Conservation (phyloP, 495 filamentous ascomycete species). For the Parachaetomium inaequale region DNA sequence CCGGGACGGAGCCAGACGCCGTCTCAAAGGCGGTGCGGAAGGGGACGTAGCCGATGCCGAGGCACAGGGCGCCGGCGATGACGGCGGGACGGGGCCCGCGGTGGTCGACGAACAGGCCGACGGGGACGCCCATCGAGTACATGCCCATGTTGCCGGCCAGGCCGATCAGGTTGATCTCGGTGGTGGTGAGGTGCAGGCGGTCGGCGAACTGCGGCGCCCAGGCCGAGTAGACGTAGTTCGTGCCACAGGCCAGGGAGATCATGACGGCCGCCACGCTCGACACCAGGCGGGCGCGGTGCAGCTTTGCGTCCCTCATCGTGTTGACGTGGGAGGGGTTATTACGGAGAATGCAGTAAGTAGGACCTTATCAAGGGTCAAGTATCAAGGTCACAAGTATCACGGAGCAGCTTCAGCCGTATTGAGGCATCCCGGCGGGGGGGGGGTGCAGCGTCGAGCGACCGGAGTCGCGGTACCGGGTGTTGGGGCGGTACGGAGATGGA, state of each 20-base stretch:
- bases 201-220: constrained; percentile 96
- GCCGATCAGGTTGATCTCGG: constrained; percentile 86
- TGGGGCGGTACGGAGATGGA: not conserved
- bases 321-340: not conserved
- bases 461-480: not conserved
- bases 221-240: constrained; percentile 93
- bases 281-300: constrained; percentile 58
- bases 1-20: constrained; percentile 61
- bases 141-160: constrained; percentile 91
- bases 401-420: constrained; percentile 8
- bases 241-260: constrained; percentile 86
- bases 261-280: constrained; percentile 81
- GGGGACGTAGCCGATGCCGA: constrained; percentile 78
- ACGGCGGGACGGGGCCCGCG: constrained; percentile 77
- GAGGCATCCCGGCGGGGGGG: constrained; percentile 15
- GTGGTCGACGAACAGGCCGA: constrained; percentile 81
- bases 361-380: not conserved
- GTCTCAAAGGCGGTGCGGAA: constrained; percentile 62
- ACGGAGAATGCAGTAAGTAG: not conserved
- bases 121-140: constrained; percentile 86
- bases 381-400: not conserved
- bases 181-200: constrained; percentile 78
- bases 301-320: constrained; percentile 35
- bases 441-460: not conserved
- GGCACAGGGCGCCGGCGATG: constrained; percentile 63